Base-by-base conservation (phyloP, 2,329 filamentous ascomycete species). In the Claviceps sorghi region DNA sequence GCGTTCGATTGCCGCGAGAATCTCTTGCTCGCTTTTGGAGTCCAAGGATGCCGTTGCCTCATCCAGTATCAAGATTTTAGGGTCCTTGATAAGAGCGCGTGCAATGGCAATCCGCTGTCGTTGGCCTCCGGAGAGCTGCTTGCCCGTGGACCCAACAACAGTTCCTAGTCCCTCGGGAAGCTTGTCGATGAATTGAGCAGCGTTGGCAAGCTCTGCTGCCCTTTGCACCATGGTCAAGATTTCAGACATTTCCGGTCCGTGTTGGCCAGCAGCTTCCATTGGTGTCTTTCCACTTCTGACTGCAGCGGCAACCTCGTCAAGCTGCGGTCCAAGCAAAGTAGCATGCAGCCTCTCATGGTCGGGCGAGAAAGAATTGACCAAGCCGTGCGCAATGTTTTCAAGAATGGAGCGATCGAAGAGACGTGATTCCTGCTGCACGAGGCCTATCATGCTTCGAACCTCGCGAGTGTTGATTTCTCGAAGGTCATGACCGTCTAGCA, bases 101-200 rank as follows among this genome's bases (percentile, higher is more conserved):
- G 66, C 65, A 53, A 84, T 82, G 1, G 79, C 76, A 22, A 84
- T 70, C 9, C 80, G 72, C 58, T 84, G 81, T 44, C 78, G 71
- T 57, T 84, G 80, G 2, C 80, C 81, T 32, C 80, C 80, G n/a
- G 76, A 80, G 1, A 84, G 65, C 53, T 79, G 77, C 44, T 77
- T 75, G 1, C 79, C 80, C 15, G 73, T 72, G 57, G 82, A 77
- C 3, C 80, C 80, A 11, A 84, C 78, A 5, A 38, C 30, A 5
- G 56, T 58, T 21, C 50, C 56, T 4, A 48, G 29, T 40, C 52
- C 46, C 4, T 42, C 21, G 17, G 49, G 21, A 29, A 54, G 46
- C 13, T 38, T 42, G 8, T 29, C 41, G 2, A 54, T 30, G 34
- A 52, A 52, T 10, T 48, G 46, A 19, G 46, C 46, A 38, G 46